Conservation (phyloP, 306 rosid species). For the Ziziphus jujuba region DNA sequence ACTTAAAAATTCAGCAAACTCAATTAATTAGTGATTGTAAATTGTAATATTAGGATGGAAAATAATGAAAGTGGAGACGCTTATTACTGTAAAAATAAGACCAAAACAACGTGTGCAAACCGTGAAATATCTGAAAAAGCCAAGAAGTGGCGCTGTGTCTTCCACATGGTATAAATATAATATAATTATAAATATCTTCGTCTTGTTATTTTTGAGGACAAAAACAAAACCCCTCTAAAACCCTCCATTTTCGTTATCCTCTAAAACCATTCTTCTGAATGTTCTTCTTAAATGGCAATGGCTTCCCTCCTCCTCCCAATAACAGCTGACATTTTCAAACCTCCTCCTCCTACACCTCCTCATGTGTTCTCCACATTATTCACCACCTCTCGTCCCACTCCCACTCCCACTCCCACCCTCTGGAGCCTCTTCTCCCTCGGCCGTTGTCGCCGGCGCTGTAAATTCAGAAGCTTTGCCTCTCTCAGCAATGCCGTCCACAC, state of each 20-base stretch:
- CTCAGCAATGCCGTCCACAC: constrained; percentile 48
- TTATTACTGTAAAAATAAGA: too few relatives aligned
- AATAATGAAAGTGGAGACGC: too few relatives aligned
- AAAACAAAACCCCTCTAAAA: constrained; percentile 60
- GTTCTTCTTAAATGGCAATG: constrained; percentile 59
- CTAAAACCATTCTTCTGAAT: not conserved
- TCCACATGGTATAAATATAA: not conserved
- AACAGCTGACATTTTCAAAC: constrained; percentile 25
- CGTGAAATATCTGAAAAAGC: too few relatives aligned
- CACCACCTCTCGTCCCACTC: constrained; percentile 41
- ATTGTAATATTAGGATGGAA: too few relatives aligned
- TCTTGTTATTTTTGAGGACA: not conserved
- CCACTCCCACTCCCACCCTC: too few relatives aligned
- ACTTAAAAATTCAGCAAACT: too few relatives aligned
- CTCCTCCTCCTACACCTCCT: too few relatives aligned
- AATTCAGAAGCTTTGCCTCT: constrained; percentile 1
- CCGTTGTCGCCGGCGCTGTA: constrained; percentile 19
- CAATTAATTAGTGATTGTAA: too few relatives aligned
- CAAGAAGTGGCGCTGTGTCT: not conserved
- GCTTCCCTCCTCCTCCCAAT: constrained; percentile 45
- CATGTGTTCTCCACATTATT: constrained; percentile 31
- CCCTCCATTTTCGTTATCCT: constrained; percentile 33
- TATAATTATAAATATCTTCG: not conserved
- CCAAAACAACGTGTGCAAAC: too few relatives aligned
- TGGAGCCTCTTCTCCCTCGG: constrained; percentile 37